Conservation (phyloP, 768 basidiomycete genomes). For the Leucosporidium scottii region DNA sequence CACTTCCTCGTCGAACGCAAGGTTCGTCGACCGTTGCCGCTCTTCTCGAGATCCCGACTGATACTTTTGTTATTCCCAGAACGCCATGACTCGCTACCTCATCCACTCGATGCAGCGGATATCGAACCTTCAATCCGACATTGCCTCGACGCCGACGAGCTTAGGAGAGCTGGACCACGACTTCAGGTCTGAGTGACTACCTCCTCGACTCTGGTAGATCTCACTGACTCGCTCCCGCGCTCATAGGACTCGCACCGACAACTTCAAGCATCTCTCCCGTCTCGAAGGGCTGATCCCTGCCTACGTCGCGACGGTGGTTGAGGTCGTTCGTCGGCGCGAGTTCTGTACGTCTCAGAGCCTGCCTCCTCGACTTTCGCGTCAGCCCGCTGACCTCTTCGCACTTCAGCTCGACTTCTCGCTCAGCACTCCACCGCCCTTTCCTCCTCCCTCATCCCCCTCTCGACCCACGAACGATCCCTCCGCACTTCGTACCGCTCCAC, state of each 20-base stretch:
- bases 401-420: slow-evolving; percentile 60
- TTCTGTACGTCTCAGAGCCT: too few species aligned
- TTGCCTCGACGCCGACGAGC: slow-evolving; percentile 63
- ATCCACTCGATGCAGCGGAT: slow-evolving; percentile 64
- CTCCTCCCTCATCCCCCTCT: slow-evolving; percentile 78
- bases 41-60: background rate
- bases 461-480: slow-evolving; percentile 69
- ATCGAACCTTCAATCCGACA: slow-evolving; percentile 69
- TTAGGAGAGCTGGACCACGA: slow-evolving; percentile 57
- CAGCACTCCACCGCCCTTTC: slow-evolving; percentile 71
- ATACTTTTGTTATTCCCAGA: slow-evolving; percentile 33
- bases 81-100: slow-evolving; percentile 44
- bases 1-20: slow-evolving; percentile 36
- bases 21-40: slow-evolving; percentile 4
- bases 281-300: slow-evolving; percentile 85
- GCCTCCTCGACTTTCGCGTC: too few species aligned
- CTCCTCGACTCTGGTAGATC: too few species aligned
- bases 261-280: slow-evolving; percentile 83
- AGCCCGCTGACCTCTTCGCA: background rate
- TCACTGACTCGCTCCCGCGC: background rate
- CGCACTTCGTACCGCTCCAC: slow-evolving; percentile 79
- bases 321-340: slow-evolving; percentile 83
- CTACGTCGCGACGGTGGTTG: slow-evolving; percentile 82
- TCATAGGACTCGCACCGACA: slow-evolving; percentile 46
- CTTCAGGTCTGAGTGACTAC: slow-evolving; percentile 30